Conservation (phyloP, 148 eudicot species). For the Mesembryanthemum crystallinum region DNA sequence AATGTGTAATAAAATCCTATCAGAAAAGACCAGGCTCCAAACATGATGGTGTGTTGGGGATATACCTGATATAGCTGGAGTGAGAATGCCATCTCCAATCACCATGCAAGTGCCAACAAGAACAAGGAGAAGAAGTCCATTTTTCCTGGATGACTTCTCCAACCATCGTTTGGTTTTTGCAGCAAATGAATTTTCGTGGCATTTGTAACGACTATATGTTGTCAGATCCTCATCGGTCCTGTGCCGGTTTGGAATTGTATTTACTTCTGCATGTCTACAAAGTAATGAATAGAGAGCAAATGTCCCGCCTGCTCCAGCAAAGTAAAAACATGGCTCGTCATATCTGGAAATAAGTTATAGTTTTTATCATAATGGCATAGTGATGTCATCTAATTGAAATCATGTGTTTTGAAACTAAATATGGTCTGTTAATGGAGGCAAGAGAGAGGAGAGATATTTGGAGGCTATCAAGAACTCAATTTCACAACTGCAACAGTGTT, state of each 20-base stretch:
- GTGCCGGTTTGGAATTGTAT: constrained; percentile 89
- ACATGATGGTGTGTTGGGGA: neutral
- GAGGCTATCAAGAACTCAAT: neutral
- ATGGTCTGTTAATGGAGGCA: neutral
- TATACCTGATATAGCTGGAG: constrained; percentile 96
- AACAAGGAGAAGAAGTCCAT: constrained; percentile 76
- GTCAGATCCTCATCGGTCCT: constrained; percentile 95
- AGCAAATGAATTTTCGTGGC: constrained; percentile 74
- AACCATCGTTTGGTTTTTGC: constrained; percentile 88
- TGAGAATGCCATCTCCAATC: constrained; percentile 94
- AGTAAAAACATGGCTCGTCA: neutral
- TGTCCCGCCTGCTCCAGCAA: constrained; percentile 66
- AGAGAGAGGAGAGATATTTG: neutral
- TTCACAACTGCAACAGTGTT: neutral
- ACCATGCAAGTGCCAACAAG: constrained; percentile 92
- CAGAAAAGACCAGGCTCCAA: neutral
- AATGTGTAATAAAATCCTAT: too few relatives aligned
- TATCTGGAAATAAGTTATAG: neutral
- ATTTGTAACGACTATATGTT: constrained; percentile 77
- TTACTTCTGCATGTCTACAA: constrained; percentile 87
- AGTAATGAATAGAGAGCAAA: constrained; percentile 95
- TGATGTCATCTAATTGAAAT: neutral
- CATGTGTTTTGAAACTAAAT: neutral
- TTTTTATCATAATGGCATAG: neutral
- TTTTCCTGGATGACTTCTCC: constrained; percentile 67